A percentile compares a stretch with the other conserved stretches of the same genome.
Conservation (phyloP, 495 filamentous ascomycete species). For the Tuber indicum region DNA sequence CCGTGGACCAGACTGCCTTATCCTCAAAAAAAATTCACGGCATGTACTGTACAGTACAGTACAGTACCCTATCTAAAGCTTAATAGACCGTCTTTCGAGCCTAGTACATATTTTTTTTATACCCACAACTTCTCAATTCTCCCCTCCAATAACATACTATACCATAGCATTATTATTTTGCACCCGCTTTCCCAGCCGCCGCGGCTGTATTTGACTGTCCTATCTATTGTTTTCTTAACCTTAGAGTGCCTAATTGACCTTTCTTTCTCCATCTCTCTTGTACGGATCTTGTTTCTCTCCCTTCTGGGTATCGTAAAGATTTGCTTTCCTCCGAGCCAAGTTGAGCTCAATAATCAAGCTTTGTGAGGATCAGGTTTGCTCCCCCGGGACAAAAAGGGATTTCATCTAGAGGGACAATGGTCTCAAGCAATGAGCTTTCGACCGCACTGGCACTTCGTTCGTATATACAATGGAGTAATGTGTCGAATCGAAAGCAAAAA, state of each 20-base stretch:
- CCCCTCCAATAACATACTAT: background rate
- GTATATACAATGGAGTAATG: background rate
- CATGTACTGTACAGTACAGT: background rate
- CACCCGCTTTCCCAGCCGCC: background rate
- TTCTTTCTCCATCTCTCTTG: background rate
- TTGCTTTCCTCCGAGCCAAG: constrained; percentile 1
- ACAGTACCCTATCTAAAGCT: background rate
- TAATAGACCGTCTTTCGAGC: background rate
- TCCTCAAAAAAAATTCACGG: background rate
- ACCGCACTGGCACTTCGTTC: background rate
- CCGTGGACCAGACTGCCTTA: background rate
- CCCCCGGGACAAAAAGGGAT: background rate
- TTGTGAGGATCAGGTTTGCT: background rate
- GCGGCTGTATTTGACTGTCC: background rate
- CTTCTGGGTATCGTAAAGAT: background rate
- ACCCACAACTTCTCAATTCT: background rate
- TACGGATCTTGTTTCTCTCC: background rate
- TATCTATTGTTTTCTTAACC: background rate
- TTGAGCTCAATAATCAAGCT: background rate
- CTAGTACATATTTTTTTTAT: background rate
- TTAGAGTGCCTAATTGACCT: background rate
- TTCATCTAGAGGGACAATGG: background rate
- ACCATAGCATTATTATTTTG: background rate
- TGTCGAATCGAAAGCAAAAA: background rate
- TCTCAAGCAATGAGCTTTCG: background rate